Base-by-base conservation (phyloP, 2,329 filamentous ascomycete genomes). In the Aspergillus puulaauensis region DNA sequence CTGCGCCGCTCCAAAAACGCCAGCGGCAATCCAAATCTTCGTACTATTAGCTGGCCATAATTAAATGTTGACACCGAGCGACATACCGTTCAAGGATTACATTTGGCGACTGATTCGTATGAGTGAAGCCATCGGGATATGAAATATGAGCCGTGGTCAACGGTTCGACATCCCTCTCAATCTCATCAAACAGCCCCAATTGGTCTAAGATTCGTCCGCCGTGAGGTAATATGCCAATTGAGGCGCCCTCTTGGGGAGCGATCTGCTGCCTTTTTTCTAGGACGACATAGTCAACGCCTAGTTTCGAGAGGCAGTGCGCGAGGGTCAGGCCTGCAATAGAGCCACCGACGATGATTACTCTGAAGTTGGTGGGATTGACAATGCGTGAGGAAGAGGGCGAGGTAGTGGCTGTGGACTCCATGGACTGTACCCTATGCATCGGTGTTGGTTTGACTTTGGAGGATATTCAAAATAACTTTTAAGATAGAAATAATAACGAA, bases 341-440 rank as follows among this genome's bases (percentile, higher is more conserved):
- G 6, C 79, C 81, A 21, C 82, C 81, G 0, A 72, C 77, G 45
- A 84, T 82, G 51, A 83, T 67, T 23, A 81, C 73, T 51, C 46
- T 58, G 51, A 60, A 52, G 9, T 11, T 11, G 27, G 1, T 31
- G 9, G 27, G 27, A 4, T 11, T 8, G 27, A 11, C 27, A 11
- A 31, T 31, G 3, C 11, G 27, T 11, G 27, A 31, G 27, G 24
- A 27, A 8, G 24, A 27, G 24, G 24, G 24, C 24, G 24, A 27
- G 8, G 9, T 11, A 9, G 27, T 31, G 27, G 27, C 27, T 31
- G 27, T 31, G 3, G 27, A 31, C 9, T 31, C 27, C 27, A 31
- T 31, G 27, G 8, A 11, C 1, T 1, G 8, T 4, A 11, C 27
- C 27, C 27, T 31, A 31, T 31, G 9, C 27, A 31, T 27, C 24